These are phyloP conservation scores for Cordyceps tenuipes DNA, from an alignment of 2,329 filamentous ascomycete genomes.

Conservation along the genomic window DNA sequence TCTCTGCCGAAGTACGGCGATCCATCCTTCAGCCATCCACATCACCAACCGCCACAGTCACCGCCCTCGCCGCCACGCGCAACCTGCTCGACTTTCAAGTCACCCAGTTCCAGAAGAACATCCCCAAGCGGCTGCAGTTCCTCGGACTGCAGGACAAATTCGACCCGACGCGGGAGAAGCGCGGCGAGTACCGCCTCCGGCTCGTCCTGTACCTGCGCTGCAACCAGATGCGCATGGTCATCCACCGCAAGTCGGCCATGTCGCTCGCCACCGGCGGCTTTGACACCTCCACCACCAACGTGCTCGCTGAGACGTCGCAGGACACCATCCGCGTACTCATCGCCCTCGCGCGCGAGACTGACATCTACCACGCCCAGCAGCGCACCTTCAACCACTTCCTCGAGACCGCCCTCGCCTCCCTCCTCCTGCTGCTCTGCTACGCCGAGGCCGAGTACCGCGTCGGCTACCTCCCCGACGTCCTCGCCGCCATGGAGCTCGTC, in stretches of 20 bases:
- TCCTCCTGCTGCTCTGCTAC: slow-evolving; percentile 20
- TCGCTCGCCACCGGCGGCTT: slow-evolving; percentile 14
- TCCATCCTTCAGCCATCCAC: slow-evolving; percentile 16
- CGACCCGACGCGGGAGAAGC: slow-evolving; percentile 18
- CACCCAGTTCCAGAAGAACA: slow-evolving; percentile 22
- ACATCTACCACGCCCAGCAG: slow-evolving; percentile 27
- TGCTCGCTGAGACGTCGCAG: slow-evolving; percentile 21
- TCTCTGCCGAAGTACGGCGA: slow-evolving; percentile 23
- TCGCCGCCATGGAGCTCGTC: slow-evolving; percentile 20
- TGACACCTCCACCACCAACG: slow-evolving; percentile 20
- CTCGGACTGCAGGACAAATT: slow-evolving; percentile 18
- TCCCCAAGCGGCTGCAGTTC: slow-evolving; percentile 20
- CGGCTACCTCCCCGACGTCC: slow-evolving; percentile 16
- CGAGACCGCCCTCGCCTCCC: slow-evolving; percentile 22
- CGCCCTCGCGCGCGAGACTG: slow-evolving; percentile 21
- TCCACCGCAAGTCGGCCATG: slow-evolving; percentile 22
- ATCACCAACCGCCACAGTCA: slow-evolving; percentile 6
- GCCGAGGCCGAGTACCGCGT: slow-evolving; percentile 11
- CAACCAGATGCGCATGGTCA: slow-evolving; percentile 27
- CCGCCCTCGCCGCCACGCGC: slow-evolving; percentile 16
- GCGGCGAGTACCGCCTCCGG: slow-evolving; percentile 24
- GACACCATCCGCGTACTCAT: slow-evolving; percentile 24
- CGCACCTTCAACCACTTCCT: slow-evolving; percentile 29
- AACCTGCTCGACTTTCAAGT: slow-evolving; percentile 23
- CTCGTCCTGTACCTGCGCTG: slow-evolving; percentile 24